These are phyloP conservation scores for Glebionis coronaria DNA, from an alignment of 129 eudicot genomes.

Conservation along the genomic window DNA sequence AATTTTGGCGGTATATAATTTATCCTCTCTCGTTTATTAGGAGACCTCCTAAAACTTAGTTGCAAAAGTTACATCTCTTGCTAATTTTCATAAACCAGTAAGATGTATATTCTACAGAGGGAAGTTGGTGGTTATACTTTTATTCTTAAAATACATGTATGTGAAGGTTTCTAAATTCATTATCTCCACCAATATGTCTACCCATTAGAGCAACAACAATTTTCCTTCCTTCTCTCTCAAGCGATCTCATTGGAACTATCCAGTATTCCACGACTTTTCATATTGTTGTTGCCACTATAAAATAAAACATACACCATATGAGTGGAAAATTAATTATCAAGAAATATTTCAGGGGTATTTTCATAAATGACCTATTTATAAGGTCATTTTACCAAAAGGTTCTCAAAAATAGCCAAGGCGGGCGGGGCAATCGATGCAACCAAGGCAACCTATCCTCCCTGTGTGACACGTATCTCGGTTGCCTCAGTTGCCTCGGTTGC, in stretches of 20 bases:
- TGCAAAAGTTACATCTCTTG: neutral
- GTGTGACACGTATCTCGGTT: too few species aligned
- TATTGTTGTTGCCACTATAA: constrained; percentile 71
- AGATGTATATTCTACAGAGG: neutral
- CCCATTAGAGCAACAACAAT: constrained; percentile 97
- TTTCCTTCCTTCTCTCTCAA: constrained; percentile 84
- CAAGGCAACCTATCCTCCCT: neutral
- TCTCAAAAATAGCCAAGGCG: too few species aligned
- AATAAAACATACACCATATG: neutral
- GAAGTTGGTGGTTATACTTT: constrained; percentile 4
- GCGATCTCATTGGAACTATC: constrained; percentile 84
- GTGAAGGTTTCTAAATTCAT: neutral
- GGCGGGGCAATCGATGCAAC: too few species aligned
- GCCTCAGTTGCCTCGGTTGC: too few species aligned
- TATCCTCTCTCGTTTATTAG: neutral
- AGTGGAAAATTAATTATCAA: neutral
- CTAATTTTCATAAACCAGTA: neutral
- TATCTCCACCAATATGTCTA: constrained; percentile 97
- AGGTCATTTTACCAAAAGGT: too few species aligned
- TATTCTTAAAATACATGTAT: neutral
- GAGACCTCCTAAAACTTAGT: neutral
- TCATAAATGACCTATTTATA: too few species aligned
- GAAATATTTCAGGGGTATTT: too few species aligned
- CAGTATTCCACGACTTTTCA: constrained; percentile 75
- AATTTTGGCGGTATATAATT: neutral